Evolutionary conservation across 148 eudicot species (phyloP).

Genomic region (Hydrangea macrophylla): DNA sequence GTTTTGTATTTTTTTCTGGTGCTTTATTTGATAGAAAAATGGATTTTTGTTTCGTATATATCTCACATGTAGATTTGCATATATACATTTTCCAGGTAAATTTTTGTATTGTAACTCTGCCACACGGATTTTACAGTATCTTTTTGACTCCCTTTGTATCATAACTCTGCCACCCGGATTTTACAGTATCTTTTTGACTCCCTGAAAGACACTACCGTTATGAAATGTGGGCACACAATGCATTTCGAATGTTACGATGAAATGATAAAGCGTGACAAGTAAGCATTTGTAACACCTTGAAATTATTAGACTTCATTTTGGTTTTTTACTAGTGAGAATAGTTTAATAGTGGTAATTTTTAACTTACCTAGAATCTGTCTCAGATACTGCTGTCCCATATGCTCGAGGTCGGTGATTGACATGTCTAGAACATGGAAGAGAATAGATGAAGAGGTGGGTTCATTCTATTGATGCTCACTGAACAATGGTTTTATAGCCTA

Average conservation of each 20-base stretch:
- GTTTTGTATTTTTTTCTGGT: not conserved
- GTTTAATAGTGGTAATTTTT: not conserved
- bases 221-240: constrained; percentile 98
- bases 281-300: constrained; percentile 21
- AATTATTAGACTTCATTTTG: not conserved
- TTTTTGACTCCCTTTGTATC: too few species aligned
- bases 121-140: too few species aligned
- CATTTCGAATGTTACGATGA: constrained; percentile 81
- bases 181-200: constrained; percentile 93
- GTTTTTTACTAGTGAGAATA: not conserved
- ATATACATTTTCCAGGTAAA: too few species aligned
- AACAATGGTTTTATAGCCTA: not conserved
- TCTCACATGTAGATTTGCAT: too few species aligned
- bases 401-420: constrained; percentile 79
- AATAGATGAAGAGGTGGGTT: constrained; percentile 82
- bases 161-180: constrained; percentile 6
- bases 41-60: too few species aligned
- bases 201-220: constrained; percentile 71
- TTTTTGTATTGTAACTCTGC: too few species aligned
- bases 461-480: not conserved
- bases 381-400: constrained; percentile 92
- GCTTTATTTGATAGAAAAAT: too few species aligned
- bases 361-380: not conserved
- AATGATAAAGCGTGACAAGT: constrained; percentile 93
- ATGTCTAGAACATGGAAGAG: constrained; percentile 80